Percentiles rank a stretch among this genome's conserved stretches.
Conservation (phyloP, 106 monocot genomes). For the Dendrobium officinale region DNA sequence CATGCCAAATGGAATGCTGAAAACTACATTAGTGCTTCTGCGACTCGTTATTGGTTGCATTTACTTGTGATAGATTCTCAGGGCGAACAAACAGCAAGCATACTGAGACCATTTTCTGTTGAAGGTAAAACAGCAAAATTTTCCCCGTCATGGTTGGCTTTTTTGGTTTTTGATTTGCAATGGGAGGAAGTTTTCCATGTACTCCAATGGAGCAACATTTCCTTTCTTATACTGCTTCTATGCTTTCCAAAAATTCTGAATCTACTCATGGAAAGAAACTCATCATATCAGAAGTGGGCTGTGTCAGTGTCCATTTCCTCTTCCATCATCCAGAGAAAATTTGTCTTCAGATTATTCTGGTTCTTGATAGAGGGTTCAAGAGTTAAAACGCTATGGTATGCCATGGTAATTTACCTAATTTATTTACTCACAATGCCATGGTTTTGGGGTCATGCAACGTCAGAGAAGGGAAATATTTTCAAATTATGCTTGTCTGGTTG, state of each 20-base stretch:
- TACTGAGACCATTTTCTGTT: conserved; percentile 58
- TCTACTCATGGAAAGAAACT: conserved; percentile 38
- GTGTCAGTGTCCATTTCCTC: background rate
- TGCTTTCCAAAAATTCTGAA: conserved; percentile 50
- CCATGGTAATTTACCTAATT: conserved; percentile 49
- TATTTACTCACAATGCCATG: conserved; percentile 60
- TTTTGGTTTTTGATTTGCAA: conserved; percentile 42
- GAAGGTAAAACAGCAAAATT: conserved; percentile 39
- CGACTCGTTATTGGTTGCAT: conserved; percentile 60
- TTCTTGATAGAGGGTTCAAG: conserved; percentile 74
- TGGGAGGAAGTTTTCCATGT: conserved; percentile 55
- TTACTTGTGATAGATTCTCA: conserved; percentile 40
- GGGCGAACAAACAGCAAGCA: conserved; percentile 36
- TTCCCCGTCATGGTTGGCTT: conserved; percentile 30
- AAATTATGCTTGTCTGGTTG: conserved; percentile 65
- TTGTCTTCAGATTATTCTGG: conserved; percentile 37
- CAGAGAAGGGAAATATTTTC: conserved; percentile 46
- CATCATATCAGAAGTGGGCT: conserved; percentile 21
- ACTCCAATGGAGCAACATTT: conserved; percentile 58
- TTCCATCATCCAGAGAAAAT: conserved; percentile 16
- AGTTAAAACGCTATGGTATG: conserved; percentile 42
- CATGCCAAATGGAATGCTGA: conserved; percentile 78
- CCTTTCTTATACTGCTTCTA: conserved; percentile 40
- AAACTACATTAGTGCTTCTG: conserved; percentile 45
- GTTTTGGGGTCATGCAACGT: conserved; percentile 73